Base-by-base conservation (phyloP, 192 early-diverging fungal genomes). In the Piromyces finnis region DNA sequence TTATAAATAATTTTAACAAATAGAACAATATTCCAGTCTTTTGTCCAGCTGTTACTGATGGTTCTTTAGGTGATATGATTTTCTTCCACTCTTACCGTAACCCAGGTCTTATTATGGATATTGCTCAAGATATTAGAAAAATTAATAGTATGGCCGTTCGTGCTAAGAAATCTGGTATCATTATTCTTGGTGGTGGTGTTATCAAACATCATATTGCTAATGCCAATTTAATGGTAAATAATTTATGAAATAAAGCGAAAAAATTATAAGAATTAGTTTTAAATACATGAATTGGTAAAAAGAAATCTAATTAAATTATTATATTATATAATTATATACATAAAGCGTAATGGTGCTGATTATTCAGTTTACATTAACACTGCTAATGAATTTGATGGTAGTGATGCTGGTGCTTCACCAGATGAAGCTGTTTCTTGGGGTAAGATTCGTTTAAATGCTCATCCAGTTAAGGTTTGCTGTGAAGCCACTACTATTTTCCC, bases 381-480 rank as follows among this genome's bases (percentile, higher is more conserved):
- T 2, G 98, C 93, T 5, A 95, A 97, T 84, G 97, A 99, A 84
- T 98, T 96, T 89, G 98, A 99, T 84, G 98, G 97, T 39, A 94
- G 93, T 85, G 97, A 99, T 85, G 94, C 97, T 29, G 97, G 97
- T 15, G 97, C 97, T 14, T 89, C 95, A 41, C 97, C 97, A 11
- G 97, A 99, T 82, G 97, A 99, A 84, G 97, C 97, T 5, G 92
- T 99, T 36, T 95, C 94, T 26, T 99, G 97, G 97, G 97, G 97
- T 77, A 99, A 99, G 87, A 98, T 99, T 82, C 85, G 89, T 39
- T 82, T 89, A 79, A 85, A 88, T 79, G 95, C 92, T 14, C 89
- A 95, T 84, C 89, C 93, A 28, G 93, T 97, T 81, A 99, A 99
- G 84, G 92, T 99, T 14, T 96, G 94, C 83, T 92, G 95, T 1